Evolutionary conservation across 805 yeast species (phyloP), one percentile per base, ranked within the genome.

Genomic region (Komagataella pastoris): DNA sequence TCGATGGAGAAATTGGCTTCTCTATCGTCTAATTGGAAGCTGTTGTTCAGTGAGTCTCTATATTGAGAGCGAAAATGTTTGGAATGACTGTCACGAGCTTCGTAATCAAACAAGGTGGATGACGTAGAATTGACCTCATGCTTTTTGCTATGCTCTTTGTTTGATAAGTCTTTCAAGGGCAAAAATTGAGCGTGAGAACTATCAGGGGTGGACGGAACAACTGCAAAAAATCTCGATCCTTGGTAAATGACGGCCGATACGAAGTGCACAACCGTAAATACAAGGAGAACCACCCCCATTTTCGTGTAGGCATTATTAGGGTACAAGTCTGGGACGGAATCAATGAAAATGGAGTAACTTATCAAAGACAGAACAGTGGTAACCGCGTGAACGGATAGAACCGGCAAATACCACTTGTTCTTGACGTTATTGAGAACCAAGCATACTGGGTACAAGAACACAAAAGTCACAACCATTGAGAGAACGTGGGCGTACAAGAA

Each of bases 291-390:
- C 61, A 76, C 69, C 21, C 85, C 75, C 79, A 86, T 80, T 59
- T 74, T 76, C 12, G 77, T 67, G 65, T 89, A 89, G 0, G 85
- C 83, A 61, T 87, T 87, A 46, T 75, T 72, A 1, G 96, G 96
- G 63, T 88, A 91, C 58, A 88, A 69, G 52, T 75, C 72, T 0
- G 86, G 84, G 21, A 81, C 82, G 17, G 83, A 70, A 3, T 70
- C 63, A 46, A 79, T 75, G 60, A 82, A 88, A 7, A 82, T 66
- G 50, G 77, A 73, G 58, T 81, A 77, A 17, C 75, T 65, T 14
- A 80, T 55, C 51, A 85, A 65, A 1, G 93, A 79, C 0, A 75
- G 59, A 3, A 79, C 47, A 4, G 76, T 65, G 4, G 75, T 56
- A 0, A 62, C 61, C 5, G 77, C 62, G 62, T 86, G 83, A 4